Conservation (phyloP, 2,329 filamentous ascomycete species). For the Diaporthe ilicicola region DNA sequence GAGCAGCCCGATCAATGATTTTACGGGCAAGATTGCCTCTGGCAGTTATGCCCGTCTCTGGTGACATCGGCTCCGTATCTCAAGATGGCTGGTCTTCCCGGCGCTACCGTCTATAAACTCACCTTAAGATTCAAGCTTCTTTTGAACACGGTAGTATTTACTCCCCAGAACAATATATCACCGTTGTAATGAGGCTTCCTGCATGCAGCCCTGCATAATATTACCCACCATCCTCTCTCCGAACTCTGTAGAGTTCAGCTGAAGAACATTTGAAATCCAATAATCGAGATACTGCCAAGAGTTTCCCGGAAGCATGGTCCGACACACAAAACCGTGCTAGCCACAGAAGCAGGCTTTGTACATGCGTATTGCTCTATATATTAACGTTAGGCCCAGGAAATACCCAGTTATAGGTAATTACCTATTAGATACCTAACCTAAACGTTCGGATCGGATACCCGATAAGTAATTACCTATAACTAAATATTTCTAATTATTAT, state of each 20-base stretch:
- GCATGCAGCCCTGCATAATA: constrained; percentile 13
- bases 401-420: no score
- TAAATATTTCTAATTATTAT: no score
- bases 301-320: constrained; percentile 3
- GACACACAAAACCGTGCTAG: neutral
- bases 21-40: neutral
- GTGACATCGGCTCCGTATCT: neutral
- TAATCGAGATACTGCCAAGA: neutral
- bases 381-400: no score
- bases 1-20: neutral
- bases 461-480: no score
- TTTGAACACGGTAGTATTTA: neutral
- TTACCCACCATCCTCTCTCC: neutral
- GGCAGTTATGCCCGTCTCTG: neutral
- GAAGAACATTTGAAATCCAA: neutral
- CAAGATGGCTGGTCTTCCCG: neutral
- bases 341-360: neutral
- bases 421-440: no score
- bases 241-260: neutral
- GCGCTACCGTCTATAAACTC: neutral
- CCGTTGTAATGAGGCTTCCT: neutral
- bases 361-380: neutral
- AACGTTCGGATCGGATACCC: no score
- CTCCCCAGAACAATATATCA: neutral
- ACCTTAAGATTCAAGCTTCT: neutral